phyloP scores from a whole-genome alignment of 345 rosid species.

The Firmiana major region DNA sequence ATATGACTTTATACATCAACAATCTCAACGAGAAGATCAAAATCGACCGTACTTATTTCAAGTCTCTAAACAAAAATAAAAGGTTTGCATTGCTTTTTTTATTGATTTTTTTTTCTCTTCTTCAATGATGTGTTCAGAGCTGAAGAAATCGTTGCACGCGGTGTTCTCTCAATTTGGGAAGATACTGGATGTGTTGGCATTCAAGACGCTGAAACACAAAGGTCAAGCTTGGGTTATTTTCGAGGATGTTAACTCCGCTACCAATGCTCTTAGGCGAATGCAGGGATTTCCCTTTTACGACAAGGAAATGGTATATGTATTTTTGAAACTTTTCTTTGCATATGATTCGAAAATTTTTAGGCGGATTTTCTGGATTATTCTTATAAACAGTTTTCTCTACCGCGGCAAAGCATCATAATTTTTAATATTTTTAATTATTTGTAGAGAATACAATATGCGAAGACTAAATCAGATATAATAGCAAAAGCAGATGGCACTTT shows the following conservation, averaged over 20 bases:
- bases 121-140: slow-evolving; percentile 36
- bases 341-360: not conserved
- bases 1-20: slow-evolving; percentile 90
- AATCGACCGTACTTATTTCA: slow-evolving; percentile 53
- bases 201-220: slow-evolving; percentile 95
- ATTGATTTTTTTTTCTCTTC: not conserved
- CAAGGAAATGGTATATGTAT: slow-evolving; percentile 65
- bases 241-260: slow-evolving; percentile 68
- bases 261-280: slow-evolving; percentile 77
- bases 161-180: slow-evolving; percentile 93
- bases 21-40: slow-evolving; percentile 97
- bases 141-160: slow-evolving; percentile 87
- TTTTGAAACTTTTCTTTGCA: not conserved
- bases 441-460: slow-evolving; percentile 93
- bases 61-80: not conserved
- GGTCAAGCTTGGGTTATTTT: slow-evolving; percentile 99
- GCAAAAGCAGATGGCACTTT: slow-evolving; percentile 98
- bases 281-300: slow-evolving; percentile 92
- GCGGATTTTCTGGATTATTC: not conserved
- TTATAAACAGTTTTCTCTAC: not conserved
- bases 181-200: slow-evolving; percentile 86
- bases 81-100: not conserved
- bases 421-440: slow-evolving; percentile 5
- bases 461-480: slow-evolving; percentile 85
- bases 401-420: not conserved